Base-by-base conservation (phyloP, 1,284 basidiomycete genomes). In the Moniliophthora roreri region DNA sequence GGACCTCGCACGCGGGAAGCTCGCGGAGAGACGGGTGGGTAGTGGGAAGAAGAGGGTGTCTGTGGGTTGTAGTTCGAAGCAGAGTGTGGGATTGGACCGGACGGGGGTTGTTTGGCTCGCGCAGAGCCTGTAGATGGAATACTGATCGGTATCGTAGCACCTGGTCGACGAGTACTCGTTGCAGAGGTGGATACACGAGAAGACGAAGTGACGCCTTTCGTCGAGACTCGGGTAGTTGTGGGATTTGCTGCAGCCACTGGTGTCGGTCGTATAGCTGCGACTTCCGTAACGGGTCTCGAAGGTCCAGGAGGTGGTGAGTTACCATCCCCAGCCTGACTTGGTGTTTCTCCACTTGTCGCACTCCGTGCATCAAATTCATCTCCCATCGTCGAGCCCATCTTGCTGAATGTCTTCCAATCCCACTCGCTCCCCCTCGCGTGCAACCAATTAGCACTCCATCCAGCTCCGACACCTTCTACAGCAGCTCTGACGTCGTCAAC, bases 331-430 rank as follows among this genome's bases (percentile, higher is more conserved):
- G 57, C 64, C 23, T 68, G 63, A 18, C 66, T 61, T 20, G 69
- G 64, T 55, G 77, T 81, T 46, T 80, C 82, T 4, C 71, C 78
- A 58, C 82, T 84, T 1, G 76, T 70, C 9, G 72, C 76, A 59
- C 81, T 84, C 48, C 71, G 69, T 6, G 69, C 65, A 58, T 82
- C 81, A 38, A 62, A 69, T 39, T 73, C 73, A 11, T 77, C 75
- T 18, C 67, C 62, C 7, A 63, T 52, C 15, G 11, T 32, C 11
- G 28, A 6, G 28, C 70, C 68, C 28, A 65, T 66, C 62, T 78
- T 83, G 52, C 69, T 70, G 58, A 85, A 79, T 0, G 75, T 77
- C 66, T 80, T 84, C 86, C 87, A 89, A 56, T 82, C 85, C 87
- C 82, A 87, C 65, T 85, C 84, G 42, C 75, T 72, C n/a, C 76